phyloP scores from a whole-genome alignment of 2,329 filamentous ascomycete genomes.

The Ascochyta clinopodiicola region DNA sequence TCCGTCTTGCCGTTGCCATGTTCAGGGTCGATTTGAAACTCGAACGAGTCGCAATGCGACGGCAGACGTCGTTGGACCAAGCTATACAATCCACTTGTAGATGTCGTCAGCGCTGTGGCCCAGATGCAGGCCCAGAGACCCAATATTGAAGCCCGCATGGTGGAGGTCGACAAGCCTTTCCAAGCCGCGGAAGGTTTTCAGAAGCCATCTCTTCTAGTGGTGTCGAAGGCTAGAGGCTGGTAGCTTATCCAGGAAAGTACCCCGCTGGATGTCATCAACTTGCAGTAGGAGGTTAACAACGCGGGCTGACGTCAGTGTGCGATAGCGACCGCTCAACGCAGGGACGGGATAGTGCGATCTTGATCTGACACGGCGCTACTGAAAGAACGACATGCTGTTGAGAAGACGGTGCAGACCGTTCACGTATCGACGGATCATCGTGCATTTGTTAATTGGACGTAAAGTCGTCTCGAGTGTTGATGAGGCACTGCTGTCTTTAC shows the following conservation, averaged over 20 bases:
- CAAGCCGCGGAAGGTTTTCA: constrained; percentile 6
- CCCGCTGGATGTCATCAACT: constrained; percentile 12
- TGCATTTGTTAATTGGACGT: constrained; percentile 8
- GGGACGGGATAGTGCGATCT: constrained; percentile 19
- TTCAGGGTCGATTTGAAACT: constrained; percentile 22
- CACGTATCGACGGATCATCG: constrained; percentile 10
- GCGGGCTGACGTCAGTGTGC: constrained; percentile 26
- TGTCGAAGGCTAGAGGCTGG: not conserved
- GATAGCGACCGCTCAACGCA: constrained; percentile 11
- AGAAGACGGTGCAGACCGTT: constrained; percentile 17
- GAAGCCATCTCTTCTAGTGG: constrained; percentile 6
- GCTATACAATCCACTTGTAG: constrained; percentile 27
- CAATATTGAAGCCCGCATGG: constrained; percentile 12
- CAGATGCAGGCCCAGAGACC: constrained; percentile 5
- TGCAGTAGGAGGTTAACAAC: constrained; percentile 12
- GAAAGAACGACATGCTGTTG: constrained; percentile 16
- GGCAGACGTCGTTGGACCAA: constrained; percentile 33
- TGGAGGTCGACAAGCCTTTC: constrained; percentile 12
- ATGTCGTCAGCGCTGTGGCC: constrained; percentile 14
- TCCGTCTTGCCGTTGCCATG: constrained; percentile 10
- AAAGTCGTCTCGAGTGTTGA: not conserved
- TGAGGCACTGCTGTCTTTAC: not conserved
- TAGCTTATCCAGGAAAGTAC: constrained; percentile 1
- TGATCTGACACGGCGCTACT: constrained; percentile 17
- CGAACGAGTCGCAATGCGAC: constrained; percentile 23